Percentiles rank a stretch among this genome's conserved stretches.
Conservation (phyloP, 305 asterid genomes). For the Nicotiana rustica region DNA sequence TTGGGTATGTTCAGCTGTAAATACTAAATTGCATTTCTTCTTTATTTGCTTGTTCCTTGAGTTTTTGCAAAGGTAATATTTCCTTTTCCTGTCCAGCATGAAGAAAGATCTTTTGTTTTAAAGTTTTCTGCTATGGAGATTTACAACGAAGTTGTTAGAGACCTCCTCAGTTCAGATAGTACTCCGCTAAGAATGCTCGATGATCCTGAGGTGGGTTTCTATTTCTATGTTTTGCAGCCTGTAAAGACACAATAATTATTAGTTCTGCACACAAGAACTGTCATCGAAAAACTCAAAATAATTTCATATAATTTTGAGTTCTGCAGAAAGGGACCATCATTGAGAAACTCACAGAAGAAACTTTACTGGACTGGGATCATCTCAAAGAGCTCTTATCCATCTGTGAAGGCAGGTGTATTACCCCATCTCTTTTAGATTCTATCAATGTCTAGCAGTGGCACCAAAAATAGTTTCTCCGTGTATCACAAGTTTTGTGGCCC, state of each 20-base stretch:
- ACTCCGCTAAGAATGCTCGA: slow-evolving; percentile 85
- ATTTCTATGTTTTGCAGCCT: slow-evolving; percentile 17
- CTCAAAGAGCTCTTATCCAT: slow-evolving; percentile 81
- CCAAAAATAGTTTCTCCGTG: not conserved
- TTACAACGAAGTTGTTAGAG: slow-evolving; percentile 94
- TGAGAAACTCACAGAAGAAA: slow-evolving; percentile 95
- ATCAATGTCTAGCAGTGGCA: not conserved
- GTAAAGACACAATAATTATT: not conserved
- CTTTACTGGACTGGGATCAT: slow-evolving; percentile 85
- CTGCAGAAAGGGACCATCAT: slow-evolving; percentile 81
- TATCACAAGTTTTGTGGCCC: slow-evolving; percentile 30
- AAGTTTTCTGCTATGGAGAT: slow-evolving; percentile 97
- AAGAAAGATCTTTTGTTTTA: slow-evolving; percentile 87
- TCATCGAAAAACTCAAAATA: not conserved
- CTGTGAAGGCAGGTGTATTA: slow-evolving; percentile 67
- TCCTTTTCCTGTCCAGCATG: slow-evolving; percentile 63
- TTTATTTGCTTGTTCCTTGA: slow-evolving; percentile 26
- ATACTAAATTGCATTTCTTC: slow-evolving; percentile 1
- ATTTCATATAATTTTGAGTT: slow-evolving; percentile 40
- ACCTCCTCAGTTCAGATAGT: slow-evolving; percentile 83
- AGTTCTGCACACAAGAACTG: not conserved
- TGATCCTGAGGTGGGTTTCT: slow-evolving; percentile 88
- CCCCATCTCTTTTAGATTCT: slow-evolving; percentile 3
- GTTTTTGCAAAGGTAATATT: not conserved
- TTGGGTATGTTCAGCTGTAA: not conserved